Evolutionary conservation across 2,329 filamentous ascomycete genomes (phyloP).

Genomic region (Paramyrothecium roridum): DNA sequence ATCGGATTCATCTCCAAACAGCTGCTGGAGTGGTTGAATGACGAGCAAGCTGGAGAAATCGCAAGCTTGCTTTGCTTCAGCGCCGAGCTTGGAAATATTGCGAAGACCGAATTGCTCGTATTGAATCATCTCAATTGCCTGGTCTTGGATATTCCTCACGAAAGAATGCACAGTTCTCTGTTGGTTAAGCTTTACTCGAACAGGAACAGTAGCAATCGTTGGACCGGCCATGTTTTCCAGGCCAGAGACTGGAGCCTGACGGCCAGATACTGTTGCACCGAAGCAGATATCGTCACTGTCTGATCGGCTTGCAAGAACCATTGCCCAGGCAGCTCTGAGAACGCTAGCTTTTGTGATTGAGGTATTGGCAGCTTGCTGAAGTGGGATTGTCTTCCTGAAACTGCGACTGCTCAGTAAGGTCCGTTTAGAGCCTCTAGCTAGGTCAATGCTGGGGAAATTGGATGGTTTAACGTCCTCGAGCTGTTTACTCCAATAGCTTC

Average conservation of each 20-base stretch:
- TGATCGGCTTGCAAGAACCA: slow-evolving; percentile 15
- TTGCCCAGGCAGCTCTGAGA: slow-evolving; percentile 19
- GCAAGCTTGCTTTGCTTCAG: background rate
- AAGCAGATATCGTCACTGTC: slow-evolving; percentile 17
- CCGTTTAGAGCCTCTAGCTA: background rate
- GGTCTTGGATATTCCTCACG: background rate
- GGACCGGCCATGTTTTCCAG: slow-evolving; percentile 23
- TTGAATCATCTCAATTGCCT: background rate
- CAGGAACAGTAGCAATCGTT: slow-evolving; percentile 25
- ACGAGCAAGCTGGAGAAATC: background rate
- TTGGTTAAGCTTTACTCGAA: slow-evolving; percentile 1
- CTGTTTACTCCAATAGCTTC: slow-evolving; percentile 35
- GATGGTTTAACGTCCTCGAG: slow-evolving; percentile 18
- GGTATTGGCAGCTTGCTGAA: background rate
- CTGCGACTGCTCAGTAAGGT: background rate
- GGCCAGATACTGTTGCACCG: slow-evolving; percentile 22
- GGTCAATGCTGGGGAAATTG: background rate
- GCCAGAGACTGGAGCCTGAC: slow-evolving; percentile 18
- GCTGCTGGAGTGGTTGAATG: background rate
- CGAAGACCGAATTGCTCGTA: background rate
- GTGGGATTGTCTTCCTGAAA: background rate
- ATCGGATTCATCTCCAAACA: background rate
- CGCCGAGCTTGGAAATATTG: background rate
- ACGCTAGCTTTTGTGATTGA: slow-evolving; percentile 13
- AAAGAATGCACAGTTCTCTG: background rate